Evolutionary conservation across 495 filamentous ascomycete species (phyloP).

Genomic region (Recurvomyces mirabilis): DNA sequence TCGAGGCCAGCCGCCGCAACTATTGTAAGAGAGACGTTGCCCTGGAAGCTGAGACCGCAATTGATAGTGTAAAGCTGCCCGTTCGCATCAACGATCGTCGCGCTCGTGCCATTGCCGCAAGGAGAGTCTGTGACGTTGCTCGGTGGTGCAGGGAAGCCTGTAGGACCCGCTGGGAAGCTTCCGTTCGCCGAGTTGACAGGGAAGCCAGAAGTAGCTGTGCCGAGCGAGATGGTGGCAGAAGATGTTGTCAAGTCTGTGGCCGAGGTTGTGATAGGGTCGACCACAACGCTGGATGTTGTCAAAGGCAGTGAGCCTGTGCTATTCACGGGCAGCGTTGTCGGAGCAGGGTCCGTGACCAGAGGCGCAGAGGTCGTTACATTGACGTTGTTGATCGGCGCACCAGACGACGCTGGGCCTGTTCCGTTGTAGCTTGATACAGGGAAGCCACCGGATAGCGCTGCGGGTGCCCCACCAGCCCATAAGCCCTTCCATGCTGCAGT

Average conservation of each 20-base stretch:
- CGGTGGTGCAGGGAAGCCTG: background rate
- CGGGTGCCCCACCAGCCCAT: too few species aligned
- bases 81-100: background rate
- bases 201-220: background rate
- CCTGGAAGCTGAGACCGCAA: constrained; percentile 8
- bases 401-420: constrained; percentile 1
- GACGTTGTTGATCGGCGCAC: background rate
- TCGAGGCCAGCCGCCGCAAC: background rate
- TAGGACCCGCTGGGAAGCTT: background rate
- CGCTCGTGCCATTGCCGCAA: background rate
- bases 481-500: background rate
- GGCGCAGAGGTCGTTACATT: too few species aligned
- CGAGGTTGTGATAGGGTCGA: too few species aligned
- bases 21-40: background rate
- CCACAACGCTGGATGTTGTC: too few species aligned
- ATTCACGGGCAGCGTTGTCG: too few species aligned
- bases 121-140: background rate
- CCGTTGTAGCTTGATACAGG: too few species aligned
- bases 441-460: too few species aligned
- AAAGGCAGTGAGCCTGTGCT: too few species aligned
- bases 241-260: too few species aligned
- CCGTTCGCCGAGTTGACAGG: background rate
- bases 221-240: too few species aligned
- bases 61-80: constrained; percentile 10
- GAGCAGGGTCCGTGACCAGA: too few species aligned